A percentile compares a stretch with the other conserved stretches of the same genome.
Conservation (phyloP, 176 grass and related monocot genomes). For the Aegilops bicornis region DNA sequence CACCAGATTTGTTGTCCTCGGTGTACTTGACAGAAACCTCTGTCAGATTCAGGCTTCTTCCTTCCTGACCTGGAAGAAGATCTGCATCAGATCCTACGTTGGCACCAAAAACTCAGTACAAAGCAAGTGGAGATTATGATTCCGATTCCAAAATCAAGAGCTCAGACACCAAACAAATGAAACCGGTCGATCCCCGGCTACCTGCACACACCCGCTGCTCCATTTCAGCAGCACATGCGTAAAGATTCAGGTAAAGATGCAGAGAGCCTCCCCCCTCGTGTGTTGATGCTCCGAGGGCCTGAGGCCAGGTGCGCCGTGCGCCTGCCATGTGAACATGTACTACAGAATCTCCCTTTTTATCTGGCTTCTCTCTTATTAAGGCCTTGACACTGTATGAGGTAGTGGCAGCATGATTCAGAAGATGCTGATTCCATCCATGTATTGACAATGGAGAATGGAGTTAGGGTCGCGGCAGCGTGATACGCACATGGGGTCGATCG, state of each 20-base stretch:
- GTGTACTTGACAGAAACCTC: neutral
- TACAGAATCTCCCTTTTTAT: conserved; percentile 22
- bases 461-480: too few relatives aligned
- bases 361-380: neutral
- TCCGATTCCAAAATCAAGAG: neutral
- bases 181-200: neutral
- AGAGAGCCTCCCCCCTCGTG: conserved; percentile 18
- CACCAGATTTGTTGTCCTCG: neutral
- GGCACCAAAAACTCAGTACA: neutral
- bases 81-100: neutral
- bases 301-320: conserved; percentile 23
- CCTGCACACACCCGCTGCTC: neutral
- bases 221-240: neutral
- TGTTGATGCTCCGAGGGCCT: conserved; percentile 17
- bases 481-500: neutral
- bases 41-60: conserved; percentile 3
- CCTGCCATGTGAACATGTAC: conserved; percentile 44
- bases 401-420: conserved; percentile 18
- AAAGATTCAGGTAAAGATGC: conserved; percentile 27
- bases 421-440: neutral
- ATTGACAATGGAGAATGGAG: neutral
- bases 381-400: neutral
- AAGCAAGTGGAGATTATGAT: neutral
- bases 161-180: neutral
- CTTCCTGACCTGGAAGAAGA: neutral